phyloP scores from a whole-genome alignment of 305 asterid genomes.

The Striga hermonthica region DNA sequence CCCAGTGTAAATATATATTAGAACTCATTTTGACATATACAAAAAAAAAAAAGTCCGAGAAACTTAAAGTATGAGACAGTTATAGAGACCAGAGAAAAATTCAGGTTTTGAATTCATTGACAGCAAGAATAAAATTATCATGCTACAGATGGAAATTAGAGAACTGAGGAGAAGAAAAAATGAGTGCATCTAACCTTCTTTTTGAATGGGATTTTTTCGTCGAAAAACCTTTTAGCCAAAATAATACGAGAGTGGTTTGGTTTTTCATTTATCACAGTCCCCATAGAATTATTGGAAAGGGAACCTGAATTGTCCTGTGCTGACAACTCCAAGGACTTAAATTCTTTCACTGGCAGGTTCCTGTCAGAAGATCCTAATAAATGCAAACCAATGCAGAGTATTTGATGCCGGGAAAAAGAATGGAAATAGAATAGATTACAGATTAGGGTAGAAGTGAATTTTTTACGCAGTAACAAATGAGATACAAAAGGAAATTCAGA shows the following conservation, averaged over 20 bases:
- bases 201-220: constrained; percentile 47
- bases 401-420: constrained; percentile 25
- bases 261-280: constrained; percentile 29
- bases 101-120: not conserved
- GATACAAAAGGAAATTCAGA: not conserved
- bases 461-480: not conserved
- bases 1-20: not conserved
- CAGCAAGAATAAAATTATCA: not conserved
- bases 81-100: not conserved
- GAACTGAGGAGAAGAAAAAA: not conserved
- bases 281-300: constrained; percentile 29
- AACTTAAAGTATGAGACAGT: not conserved
- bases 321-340: constrained; percentile 35
- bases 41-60: not conserved
- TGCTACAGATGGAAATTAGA: constrained; percentile 5
- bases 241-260: constrained; percentile 33
- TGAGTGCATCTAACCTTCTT: constrained; percentile 50
- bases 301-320: constrained; percentile 30
- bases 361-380: constrained; percentile 51
- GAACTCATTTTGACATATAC: not conserved
- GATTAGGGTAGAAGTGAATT: too few relatives aligned
- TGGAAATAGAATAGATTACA: not conserved
- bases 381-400: constrained; percentile 29
- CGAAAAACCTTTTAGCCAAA: constrained; percentile 46
- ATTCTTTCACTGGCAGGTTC: constrained; percentile 34